Conservation (phyloP, 1,139 yeast genomes). For the Kodamaea sp. region DNA sequence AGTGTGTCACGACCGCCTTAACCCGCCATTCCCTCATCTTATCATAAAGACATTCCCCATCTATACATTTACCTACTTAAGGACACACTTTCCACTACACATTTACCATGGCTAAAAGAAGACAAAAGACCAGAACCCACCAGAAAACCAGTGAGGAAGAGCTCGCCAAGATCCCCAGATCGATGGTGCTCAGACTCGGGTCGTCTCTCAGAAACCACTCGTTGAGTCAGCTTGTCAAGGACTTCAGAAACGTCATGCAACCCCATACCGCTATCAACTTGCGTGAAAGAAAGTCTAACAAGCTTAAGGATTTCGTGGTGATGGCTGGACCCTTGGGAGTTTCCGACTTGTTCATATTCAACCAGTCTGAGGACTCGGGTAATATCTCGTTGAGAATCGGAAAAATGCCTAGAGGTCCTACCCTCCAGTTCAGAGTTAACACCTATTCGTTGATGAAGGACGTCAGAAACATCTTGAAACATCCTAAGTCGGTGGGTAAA, state of each 20-base stretch:
- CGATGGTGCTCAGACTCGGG: slow-evolving; percentile 92
- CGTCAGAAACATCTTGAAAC: slow-evolving; percentile 64
- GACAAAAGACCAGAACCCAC: slow-evolving; percentile 83
- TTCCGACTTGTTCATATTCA: slow-evolving; percentile 81
- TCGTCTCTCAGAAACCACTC: slow-evolving; percentile 78
- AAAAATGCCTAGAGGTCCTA: slow-evolving; percentile 92
- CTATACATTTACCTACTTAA: too few species aligned
- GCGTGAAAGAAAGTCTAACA: slow-evolving; percentile 83
- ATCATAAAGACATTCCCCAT: neutral
- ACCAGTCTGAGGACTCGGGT: slow-evolving; percentile 77
- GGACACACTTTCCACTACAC: slow-evolving; percentile 14
- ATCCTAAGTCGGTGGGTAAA: slow-evolving; percentile 68
- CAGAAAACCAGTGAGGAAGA: slow-evolving; percentile 67
- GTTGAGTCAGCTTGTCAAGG: slow-evolving; percentile 79
- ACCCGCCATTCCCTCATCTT: neutral
- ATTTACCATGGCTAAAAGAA: slow-evolving; percentile 46
- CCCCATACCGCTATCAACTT: slow-evolving; percentile 94
- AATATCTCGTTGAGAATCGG: slow-evolving; percentile 81
- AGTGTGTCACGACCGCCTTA: too few species aligned
- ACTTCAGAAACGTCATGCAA: slow-evolving; percentile 88
- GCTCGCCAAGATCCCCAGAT: slow-evolving; percentile 73
- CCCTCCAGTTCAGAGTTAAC: slow-evolving; percentile 76
- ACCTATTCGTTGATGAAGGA: slow-evolving; percentile 84
- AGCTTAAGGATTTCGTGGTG: slow-evolving; percentile 84
- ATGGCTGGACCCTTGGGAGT: slow-evolving; percentile 98